These are phyloP conservation scores for Friedmanniomyces endolithicus DNA, from an alignment of 495 filamentous ascomycete genomes.

Conservation along the genomic window DNA sequence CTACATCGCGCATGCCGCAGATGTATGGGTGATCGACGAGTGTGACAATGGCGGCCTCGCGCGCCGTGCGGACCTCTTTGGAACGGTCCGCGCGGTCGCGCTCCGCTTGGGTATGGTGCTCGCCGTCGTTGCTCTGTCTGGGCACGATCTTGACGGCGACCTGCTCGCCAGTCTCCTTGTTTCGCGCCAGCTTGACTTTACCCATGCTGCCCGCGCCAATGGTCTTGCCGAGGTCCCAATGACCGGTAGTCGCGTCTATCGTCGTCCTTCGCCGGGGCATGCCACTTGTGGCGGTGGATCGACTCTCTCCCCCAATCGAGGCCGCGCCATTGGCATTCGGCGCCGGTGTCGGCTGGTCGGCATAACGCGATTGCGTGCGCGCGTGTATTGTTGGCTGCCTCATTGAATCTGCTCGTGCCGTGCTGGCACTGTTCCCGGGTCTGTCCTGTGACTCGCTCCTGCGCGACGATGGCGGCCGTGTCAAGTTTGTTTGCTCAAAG, in stretches of 20 bases:
- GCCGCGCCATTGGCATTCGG: constrained; percentile 3
- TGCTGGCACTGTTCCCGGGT: constrained; percentile 23
- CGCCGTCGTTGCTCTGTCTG: constrained; percentile 64
- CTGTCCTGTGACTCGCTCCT: constrained; percentile 44
- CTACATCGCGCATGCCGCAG: constrained; percentile 88
- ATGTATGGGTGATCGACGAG: constrained; percentile 93
- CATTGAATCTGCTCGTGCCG: constrained; percentile 41
- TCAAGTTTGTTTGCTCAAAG: constrained; percentile 43
- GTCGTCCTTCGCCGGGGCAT: constrained; percentile 59
- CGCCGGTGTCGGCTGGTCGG: constrained; percentile 29
- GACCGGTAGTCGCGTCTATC: constrained; percentile 68
- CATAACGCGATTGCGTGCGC: constrained; percentile 41
- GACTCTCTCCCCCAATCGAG: background rate
- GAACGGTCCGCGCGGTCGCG: constrained; percentile 81
- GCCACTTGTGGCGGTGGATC: constrained; percentile 27
- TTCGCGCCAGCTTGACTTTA: constrained; percentile 87
- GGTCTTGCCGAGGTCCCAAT: constrained; percentile 92
- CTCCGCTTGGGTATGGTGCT: constrained; percentile 67
- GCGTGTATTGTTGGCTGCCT: constrained; percentile 33
- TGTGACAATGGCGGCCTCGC: constrained; percentile 93
- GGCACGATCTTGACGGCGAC: constrained; percentile 92
- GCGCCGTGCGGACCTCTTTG: constrained; percentile 92
- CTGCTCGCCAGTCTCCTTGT: constrained; percentile 60
- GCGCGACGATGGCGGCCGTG: constrained; percentile 37
- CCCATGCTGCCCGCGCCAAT: constrained; percentile 98